Base-by-base conservation (phyloP, 2,329 filamentous ascomycete species). In the Microdochium paspali region DNA sequence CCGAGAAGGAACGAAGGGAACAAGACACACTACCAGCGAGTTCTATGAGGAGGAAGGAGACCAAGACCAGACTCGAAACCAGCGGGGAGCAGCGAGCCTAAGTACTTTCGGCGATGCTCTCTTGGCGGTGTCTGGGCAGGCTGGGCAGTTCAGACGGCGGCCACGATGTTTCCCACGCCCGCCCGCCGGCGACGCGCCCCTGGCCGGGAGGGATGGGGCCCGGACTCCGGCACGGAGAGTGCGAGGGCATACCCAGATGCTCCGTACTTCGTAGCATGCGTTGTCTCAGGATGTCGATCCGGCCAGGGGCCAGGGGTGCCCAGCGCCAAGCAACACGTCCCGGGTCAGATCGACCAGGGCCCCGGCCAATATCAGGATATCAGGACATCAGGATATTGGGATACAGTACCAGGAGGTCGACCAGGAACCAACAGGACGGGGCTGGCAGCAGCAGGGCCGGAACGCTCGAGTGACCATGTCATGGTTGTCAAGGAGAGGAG, bases 21-120 rank as follows among this genome's bases (percentile, higher is more conserved):
- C 60, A 64, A 56, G 60, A 66, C 62, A 72, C 66, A 74, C 68
- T 69, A 72, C 67, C 70, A 71, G 67, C 70, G 64, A 66, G 65
- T 57, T 62, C 61, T 64, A 65, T 62, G 63, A 58, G 57, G 66
- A 63, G 58, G 63, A 60, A 61, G 61, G 58, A 50, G 56, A 59
- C 59, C 51, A 51, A 51, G 49, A 53, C 45, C 52, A 54, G 51
- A 51, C 54, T 55, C 44, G 51, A 57, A 52, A 55, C 49, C 54
- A 52, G 51, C 52, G 55, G 56, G 54, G 49, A 54, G 57, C 53
- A 56, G 59, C 63, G 63, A 59, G 58, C 61, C 50, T 55, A 60
- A 49, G 57, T 54, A 54, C n/a, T n/a, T n/a, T n/a, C n/a, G 57
- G 58, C 57, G 55, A 56, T 57, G 55, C 50, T 50, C 52, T 54